Evolutionary conservation across 768 basidiomycete species (phyloP), one percentile per base, ranked within the genome.

Genomic region (Lentinula detonsa): DNA sequence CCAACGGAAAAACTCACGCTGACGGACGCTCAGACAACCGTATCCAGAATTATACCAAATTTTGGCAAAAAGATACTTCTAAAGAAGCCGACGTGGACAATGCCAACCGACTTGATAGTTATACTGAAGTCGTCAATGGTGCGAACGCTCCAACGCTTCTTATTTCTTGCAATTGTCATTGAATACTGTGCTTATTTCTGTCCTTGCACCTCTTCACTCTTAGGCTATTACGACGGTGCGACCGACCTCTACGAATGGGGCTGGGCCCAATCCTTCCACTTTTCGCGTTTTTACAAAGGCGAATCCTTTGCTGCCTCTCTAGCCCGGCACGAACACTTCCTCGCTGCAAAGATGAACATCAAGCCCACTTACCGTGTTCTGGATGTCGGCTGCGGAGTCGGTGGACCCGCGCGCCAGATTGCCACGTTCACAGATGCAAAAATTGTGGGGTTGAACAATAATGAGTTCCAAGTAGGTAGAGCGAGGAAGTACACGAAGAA

Each of bases 331-430:
- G 96, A 99, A 76, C 96, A 99, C 77, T 98, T 95, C 77, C 91
- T 99, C 65, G 87, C 95, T 4, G 78, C 89, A 8, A 84, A 92
- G 69, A 94, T 98, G 88, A 72, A 74, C 51, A 78, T 99, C 62
- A 84, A 84, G 56, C 85, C 94, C 0, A 93, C 94, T 11, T 97
- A 97, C 95, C 85, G 88, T 37, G 95, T 99, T 45, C 88, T 99
- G 62, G 97, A 99, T 70, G 95, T 99, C 62, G 97, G 97, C 3
- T 98, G 97, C 73, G 97, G 97, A 71, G 90, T 99, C 58, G 97
- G 97, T 52, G 97, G 97, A 0, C 97, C 97, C 23, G 97, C 97
- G 8, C 85, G 96, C 52, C 92, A 95, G 73, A 99, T 99, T 68
- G 91, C 94, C 4, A 84, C 83, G 49, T 99, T 98, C 76, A 77